A percentile compares a stretch with the other conserved stretches of the same genome.
These are phyloP conservation scores for Neurospora sp. DNA, from an alignment of 495 filamentous ascomycete genomes.

Conservation along the genomic window DNA sequence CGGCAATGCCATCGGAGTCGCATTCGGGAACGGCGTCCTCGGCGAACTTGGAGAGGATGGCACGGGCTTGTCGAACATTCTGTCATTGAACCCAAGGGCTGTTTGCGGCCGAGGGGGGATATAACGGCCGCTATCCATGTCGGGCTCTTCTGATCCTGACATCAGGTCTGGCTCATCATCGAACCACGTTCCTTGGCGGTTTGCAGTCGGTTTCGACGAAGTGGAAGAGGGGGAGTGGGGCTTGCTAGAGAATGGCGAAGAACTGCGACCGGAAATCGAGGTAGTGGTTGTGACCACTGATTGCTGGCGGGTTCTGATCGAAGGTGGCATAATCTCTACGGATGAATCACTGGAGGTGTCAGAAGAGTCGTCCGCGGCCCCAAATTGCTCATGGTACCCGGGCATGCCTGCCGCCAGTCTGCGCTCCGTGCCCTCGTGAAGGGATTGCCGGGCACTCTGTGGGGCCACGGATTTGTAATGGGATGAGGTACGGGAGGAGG, in stretches of 20 bases:
- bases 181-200: constrained; percentile 22
- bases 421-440: neutral
- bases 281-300: constrained; percentile 28
- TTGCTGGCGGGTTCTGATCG: constrained; percentile 20
- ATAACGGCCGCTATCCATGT: neutral
- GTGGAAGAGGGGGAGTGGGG: constrained; percentile 8
- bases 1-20: neutral
- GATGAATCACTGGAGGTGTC: constrained; percentile 22
- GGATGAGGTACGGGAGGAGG: neutral
- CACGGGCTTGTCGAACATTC: neutral
- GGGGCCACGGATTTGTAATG: neutral
- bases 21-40: neutral
- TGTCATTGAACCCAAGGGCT: neutral
- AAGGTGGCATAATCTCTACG: constrained; percentile 12
- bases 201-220: constrained; percentile 4
- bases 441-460: neutral
- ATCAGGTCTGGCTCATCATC: constrained; percentile 19
- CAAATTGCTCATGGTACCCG: neutral
- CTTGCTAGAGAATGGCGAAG: constrained; percentile 16
- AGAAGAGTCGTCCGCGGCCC: neutral
- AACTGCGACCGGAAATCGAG: constrained; percentile 21
- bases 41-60: neutral
- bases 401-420: neutral
- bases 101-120: neutral
- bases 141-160: neutral